A percentile compares a stretch with the other conserved stretches of the same genome.
Evolutionary conservation across 2,329 filamentous ascomycete genomes (phyloP).

Genomic region (Diaporthe ilicicola): DNA sequence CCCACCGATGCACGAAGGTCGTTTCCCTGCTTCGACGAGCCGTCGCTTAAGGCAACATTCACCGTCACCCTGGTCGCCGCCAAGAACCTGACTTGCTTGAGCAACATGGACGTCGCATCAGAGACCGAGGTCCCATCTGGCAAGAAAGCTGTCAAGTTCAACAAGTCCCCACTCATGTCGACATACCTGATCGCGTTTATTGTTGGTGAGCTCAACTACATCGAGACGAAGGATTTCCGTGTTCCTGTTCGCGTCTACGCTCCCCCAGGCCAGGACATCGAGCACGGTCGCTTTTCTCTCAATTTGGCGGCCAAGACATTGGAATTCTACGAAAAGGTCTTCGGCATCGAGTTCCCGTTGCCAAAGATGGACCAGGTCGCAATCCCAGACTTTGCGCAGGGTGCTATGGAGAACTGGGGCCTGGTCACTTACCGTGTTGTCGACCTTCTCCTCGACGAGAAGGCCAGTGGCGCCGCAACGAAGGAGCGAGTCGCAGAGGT

Average conservation of each 20-base stretch:
- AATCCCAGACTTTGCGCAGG: constrained; percentile 93
- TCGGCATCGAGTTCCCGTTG: constrained; percentile 84
- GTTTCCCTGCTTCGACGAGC: constrained; percentile 97
- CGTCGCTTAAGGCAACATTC: constrained; percentile 90
- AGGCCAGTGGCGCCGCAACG: constrained; percentile 85
- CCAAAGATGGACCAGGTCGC: constrained; percentile 98
- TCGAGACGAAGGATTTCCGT: constrained; percentile 91
- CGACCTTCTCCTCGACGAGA: constrained; percentile 89
- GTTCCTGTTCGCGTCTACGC: constrained; percentile 95
- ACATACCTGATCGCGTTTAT: constrained; percentile 96
- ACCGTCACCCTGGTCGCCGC: constrained; percentile 91
- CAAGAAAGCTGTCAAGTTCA: constrained; percentile 91
- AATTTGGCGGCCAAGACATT: constrained; percentile 89
- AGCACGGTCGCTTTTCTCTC: constrained; percentile 89
- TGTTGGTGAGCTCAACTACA: constrained; percentile 91
- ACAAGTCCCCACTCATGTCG: constrained; percentile 92
- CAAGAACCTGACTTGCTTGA: constrained; percentile 88
- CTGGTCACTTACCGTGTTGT: constrained; percentile 94
- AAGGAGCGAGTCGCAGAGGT: constrained; percentile 96
- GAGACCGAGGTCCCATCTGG: constrained; percentile 77
- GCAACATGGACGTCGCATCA: constrained; percentile 93
- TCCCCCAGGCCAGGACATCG: constrained; percentile 87
- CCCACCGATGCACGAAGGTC: constrained; percentile 91
- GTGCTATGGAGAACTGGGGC: constrained; percentile 99
- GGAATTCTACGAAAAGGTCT: constrained; percentile 94